These are phyloP conservation scores for Leishmania guyanensis DNA, from an alignment of 208 protist species.

Conservation along the genomic window DNA sequence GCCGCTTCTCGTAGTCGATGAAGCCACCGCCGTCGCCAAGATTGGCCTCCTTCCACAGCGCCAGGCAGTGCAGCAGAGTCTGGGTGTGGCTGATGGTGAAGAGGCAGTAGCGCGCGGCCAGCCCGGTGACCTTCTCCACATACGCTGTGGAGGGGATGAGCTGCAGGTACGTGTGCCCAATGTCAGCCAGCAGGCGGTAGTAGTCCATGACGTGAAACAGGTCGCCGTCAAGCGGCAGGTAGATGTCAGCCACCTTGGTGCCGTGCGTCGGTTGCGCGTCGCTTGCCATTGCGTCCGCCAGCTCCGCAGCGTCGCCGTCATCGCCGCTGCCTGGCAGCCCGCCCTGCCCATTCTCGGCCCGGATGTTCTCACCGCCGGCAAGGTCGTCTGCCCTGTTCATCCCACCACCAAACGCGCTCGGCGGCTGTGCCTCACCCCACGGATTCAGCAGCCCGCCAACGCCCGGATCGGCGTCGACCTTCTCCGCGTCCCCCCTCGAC, in stretches of 20 bases:
- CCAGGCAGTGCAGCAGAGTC: conserved; percentile 24
- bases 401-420: neutral
- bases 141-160: neutral
- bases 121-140: conserved; percentile 12
- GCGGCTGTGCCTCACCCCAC: neutral
- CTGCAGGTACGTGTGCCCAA: conserved; percentile 22
- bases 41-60: conserved; percentile 19
- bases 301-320: neutral
- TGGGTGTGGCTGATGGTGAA: conserved; percentile 29
- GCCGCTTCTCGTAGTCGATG: conserved; percentile 1
- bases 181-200: conserved; percentile 24
- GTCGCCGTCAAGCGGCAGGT: conserved; percentile 22
- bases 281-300: neutral
- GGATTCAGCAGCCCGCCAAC: too few relatives aligned
- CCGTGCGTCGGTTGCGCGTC: neutral
- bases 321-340: neutral
- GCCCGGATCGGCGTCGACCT: too few relatives aligned
- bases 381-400: neutral
- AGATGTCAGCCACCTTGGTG: conserved; percentile 2
- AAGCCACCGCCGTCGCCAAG: conserved; percentile 2
- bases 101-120: conserved; percentile 27
- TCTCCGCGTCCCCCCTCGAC: neutral
- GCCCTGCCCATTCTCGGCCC: too few relatives aligned
- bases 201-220: conserved; percentile 23
- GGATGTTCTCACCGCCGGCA: neutral